Evolutionary conservation across 2,329 filamentous ascomycete species (phyloP).

Genomic region (Aureobasidium mangrovei): DNA sequence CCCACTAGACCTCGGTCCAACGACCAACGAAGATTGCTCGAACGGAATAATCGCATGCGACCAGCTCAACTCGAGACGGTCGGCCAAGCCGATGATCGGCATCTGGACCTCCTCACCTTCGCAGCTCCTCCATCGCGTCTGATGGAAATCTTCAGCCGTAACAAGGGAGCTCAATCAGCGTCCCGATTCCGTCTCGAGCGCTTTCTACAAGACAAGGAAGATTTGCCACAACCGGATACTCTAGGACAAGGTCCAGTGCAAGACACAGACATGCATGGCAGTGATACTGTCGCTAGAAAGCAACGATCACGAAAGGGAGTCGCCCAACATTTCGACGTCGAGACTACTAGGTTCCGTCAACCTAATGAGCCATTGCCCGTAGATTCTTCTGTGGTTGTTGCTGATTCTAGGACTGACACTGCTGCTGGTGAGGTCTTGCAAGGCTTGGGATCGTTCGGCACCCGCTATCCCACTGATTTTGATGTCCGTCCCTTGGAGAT

Average conservation of each 20-base stretch:
- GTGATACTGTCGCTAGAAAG: conserved; percentile 9
- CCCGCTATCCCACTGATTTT: conserved; percentile 45
- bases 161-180: neutral
- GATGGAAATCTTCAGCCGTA: conserved; percentile 20
- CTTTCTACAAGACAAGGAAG: conserved; percentile 16
- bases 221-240: neutral
- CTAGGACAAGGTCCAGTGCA: neutral
- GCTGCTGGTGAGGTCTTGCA: conserved; percentile 21
- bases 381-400: neutral
- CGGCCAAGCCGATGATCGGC: neutral
- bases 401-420: neutral
- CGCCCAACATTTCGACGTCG: conserved; percentile 40
- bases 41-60: conserved; percentile 11
- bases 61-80: conserved; percentile 8
- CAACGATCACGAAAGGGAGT: conserved; percentile 23
- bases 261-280: neutral
- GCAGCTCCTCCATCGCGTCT: conserved; percentile 8
- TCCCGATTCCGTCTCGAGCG: conserved; percentile 25
- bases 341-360: conserved; percentile 38
- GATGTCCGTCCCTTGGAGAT: conserved; percentile 40
- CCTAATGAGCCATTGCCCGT: conserved; percentile 29
- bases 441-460: conserved; percentile 42
- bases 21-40: neutral
- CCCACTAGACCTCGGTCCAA: neutral
- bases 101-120: conserved; percentile 2